Evolutionary conservation across 306 rosid species (phyloP), one percentile per base, ranked within the genome.

Genomic region (Acacia acuminata): DNA sequence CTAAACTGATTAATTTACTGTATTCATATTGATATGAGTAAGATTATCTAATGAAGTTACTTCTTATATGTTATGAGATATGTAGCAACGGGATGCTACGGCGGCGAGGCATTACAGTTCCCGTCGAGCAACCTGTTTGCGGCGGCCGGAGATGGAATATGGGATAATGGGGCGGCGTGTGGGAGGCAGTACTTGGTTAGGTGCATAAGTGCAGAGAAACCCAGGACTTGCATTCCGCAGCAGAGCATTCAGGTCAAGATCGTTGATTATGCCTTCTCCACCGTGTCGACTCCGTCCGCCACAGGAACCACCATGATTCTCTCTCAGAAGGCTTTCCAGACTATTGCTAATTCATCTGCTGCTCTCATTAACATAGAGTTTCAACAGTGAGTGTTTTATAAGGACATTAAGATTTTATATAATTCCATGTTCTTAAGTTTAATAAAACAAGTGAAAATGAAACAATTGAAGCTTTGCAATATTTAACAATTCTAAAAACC

Each of bases 101-200:
- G 92, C 3, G 71, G 79, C 64, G 94, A 92, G 3, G 85, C 89
- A 2, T 47, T 86, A 38, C 85, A 88, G 79, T 90, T 92, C 25
- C 98, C 98, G 32, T 75, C 98, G 5, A 92, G 90, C 77, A 92
- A 92, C 65, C 69, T 92, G 76, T 92, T 94, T 17, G 98, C 83
- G 70, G 92, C 89, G 55, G 95, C 94, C 0, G 95, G 92, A 34
- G 97, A 94, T 12, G 97, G 93, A 73, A 89, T 94, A 65, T 94
- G 98, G 98, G 97, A 94, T 71, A 94, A 94, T 60, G 98, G 98
- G 20, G 98, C 98, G 1, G 88, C 97, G 1, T 94, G 98, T 67
- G 98, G 98, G 36, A 92, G 98, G 75, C 90, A 94, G 80, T 94
- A 92, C 38, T 36, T 85, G 71, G 97, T 92, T 51, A 88, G 98